A percentile compares a stretch with the other conserved stretches of the same genome.
These are phyloP conservation scores for Stephania cephalantha DNA, from an alignment of 164 flowering plant species.

Conservation along the genomic window DNA sequence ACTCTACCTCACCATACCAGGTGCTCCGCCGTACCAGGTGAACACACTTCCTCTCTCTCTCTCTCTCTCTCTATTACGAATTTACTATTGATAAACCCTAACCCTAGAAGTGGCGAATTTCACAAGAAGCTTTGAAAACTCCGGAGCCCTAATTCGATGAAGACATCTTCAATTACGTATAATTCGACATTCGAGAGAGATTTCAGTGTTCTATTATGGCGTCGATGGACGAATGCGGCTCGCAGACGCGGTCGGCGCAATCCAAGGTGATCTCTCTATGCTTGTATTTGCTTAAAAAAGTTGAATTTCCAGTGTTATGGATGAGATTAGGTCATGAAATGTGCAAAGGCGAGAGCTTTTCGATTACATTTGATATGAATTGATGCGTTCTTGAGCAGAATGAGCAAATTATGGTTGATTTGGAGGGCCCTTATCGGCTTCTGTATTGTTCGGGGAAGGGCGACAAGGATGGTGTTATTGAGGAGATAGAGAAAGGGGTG, in stretches of 20 bases:
- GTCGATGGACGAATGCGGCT: constrained; percentile 2
- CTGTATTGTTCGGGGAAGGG: constrained; percentile 49
- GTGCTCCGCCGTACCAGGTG: background rate
- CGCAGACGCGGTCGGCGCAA: background rate
- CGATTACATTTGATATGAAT: background rate
- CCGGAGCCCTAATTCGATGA: constrained; percentile 11
- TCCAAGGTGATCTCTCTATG: background rate
- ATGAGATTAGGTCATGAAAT: background rate
- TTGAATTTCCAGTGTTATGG: background rate
- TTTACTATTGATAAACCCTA: background rate
- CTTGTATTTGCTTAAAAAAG: background rate
- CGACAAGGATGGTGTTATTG: constrained; percentile 47
- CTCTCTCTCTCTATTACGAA: too few species aligned
- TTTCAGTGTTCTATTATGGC: background rate
- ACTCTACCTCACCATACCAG: background rate
- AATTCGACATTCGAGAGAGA: background rate
- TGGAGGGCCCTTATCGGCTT: constrained; percentile 46
- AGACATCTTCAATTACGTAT: background rate
- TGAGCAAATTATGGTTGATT: constrained; percentile 18
- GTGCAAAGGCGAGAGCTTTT: background rate
- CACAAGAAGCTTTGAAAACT: constrained; percentile 1
- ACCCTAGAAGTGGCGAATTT: background rate
- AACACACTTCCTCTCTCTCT: background rate
- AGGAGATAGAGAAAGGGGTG: constrained; percentile 47
- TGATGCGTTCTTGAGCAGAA: constrained; percentile 4